Base-by-base conservation (phyloP, 2,329 filamentous ascomycete species). In the Fonsecaea pedrosoi region DNA sequence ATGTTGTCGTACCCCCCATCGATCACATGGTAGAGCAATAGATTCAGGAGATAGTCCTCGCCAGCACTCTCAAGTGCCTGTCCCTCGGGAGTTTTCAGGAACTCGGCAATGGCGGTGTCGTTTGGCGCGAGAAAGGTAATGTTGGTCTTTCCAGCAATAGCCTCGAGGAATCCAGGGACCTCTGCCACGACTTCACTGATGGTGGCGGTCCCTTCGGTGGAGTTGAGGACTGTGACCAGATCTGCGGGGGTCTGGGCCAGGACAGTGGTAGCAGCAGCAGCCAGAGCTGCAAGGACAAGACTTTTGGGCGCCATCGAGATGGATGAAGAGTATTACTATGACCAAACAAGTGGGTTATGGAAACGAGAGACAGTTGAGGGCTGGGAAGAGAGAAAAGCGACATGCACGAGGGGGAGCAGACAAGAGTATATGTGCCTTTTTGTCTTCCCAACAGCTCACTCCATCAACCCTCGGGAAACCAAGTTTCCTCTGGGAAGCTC, bases 71-170 rank as follows among this genome's bases (percentile, higher is more conserved):
- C 56, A 15, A 65, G 5, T 2, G 42, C 57, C 32, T 65, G 40
- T 40, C 56, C 57, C 10, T 32, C 13, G 25, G 55, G 21, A 45
- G n/a, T 30, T 21, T 57, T 42, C 21, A 50, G 50, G 4, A 65
- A 34, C 6, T 25, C 18, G 15, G 45, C 62, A 59, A 68, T 60
- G 6, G 62, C 66, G 4, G 66, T 65, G n/a, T 68, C 56, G 18
- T 62, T 62, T 1, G 62, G 62, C 18, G 66, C 66, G 18, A 68
- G 66, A 54, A 68, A 38, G n/a, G 66, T 68, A 15, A 65, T 25
- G 38, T 68, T 65, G 32, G 62, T 62, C 62, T 62, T 65, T 15
- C 57, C 62, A 9, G 55, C 4, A 6, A 68, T 54, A 34, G 40
- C 57, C 10, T 60, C 57, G 10, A 60, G 42, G 25, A 50, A 45